These are phyloP conservation scores for Vinca major DNA, from an alignment of 305 asterid genomes.

Conservation along the genomic window DNA sequence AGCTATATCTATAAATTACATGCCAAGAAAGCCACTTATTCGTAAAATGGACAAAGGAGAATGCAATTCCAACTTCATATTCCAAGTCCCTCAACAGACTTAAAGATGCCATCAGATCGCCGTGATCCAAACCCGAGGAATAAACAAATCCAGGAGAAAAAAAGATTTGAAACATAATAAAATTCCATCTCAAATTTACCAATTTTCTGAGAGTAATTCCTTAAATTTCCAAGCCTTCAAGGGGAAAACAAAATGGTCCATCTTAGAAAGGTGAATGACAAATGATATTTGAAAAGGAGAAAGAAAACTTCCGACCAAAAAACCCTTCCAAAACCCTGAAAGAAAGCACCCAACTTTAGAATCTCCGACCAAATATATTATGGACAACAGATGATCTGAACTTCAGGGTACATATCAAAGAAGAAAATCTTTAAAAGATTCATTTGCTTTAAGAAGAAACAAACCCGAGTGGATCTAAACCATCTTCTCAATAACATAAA, in stretches of 20 bases:
- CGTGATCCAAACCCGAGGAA: not conserved
- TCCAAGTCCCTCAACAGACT: not conserved
- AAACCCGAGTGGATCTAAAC: constrained; percentile 21
- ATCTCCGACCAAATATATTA: not conserved
- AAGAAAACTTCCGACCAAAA: not conserved
- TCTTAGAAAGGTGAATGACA: not conserved
- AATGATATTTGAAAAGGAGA: not conserved
- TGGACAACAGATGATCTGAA: not conserved
- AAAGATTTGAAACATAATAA: not conserved
- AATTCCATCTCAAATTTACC: not conserved
- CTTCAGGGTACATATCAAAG: constrained; percentile 19
- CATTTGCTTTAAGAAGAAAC: not conserved
- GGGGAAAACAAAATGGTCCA: not conserved
- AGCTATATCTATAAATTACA: not conserved
- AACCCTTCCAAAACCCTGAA: constrained; percentile 17
- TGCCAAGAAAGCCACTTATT: not conserved
- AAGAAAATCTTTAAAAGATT: constrained; percentile 20
- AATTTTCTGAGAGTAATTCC: not conserved
- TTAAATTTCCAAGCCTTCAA: not conserved
- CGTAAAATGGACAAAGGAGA: not conserved
- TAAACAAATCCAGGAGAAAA: not conserved
- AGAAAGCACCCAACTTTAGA: constrained; percentile 3
- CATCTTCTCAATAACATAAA: constrained; percentile 17
- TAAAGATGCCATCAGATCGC: constrained; percentile 7
- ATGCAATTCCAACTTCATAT: not conserved